Evolutionary conservation across 2,329 filamentous ascomycete genomes (phyloP).

Genomic region (Cyanodermella asteris): DNA sequence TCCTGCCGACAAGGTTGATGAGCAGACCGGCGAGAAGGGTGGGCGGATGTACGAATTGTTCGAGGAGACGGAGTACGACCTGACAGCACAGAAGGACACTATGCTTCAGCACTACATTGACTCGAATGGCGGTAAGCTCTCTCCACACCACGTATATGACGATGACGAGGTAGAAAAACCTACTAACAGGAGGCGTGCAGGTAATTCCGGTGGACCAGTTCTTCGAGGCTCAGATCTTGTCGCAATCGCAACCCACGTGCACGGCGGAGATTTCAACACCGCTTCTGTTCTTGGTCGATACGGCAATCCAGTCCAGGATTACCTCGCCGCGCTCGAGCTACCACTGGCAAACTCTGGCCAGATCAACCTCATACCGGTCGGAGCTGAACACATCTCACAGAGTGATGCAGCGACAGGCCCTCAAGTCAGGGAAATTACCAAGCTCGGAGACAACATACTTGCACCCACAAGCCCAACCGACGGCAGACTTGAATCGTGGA

Average conservation of each 20-base stretch:
- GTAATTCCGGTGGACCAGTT: slow-evolving; percentile 13
- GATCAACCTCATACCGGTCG: slow-evolving; percentile 5
- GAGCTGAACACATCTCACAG: slow-evolving; percentile 1
- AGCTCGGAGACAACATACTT: slow-evolving; percentile 3
- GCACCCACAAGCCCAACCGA: slow-evolving; percentile 6
- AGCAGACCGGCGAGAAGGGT: slow-evolving; percentile 9
- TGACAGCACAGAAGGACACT: slow-evolving; percentile 7
- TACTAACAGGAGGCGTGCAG: slow-evolving; percentile 7
- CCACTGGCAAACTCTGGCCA: slow-evolving; percentile 4
- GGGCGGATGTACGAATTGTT: slow-evolving; percentile 16
- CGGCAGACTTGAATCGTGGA: not conserved
- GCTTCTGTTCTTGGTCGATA: slow-evolving; percentile 8
- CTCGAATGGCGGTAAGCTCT: slow-evolving; percentile 11
- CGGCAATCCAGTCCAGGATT: slow-evolving; percentile 6
- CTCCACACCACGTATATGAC: not conserved
- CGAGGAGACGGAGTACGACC: slow-evolving; percentile 8
- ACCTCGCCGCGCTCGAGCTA: slow-evolving; percentile 5
- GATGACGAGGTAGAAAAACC: no score
- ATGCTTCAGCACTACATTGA: slow-evolving; percentile 15
- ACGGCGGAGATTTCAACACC: slow-evolving; percentile 8
- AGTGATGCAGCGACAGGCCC: not conserved
- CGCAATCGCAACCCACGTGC: slow-evolving; percentile 13
- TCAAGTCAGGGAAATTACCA: not conserved
- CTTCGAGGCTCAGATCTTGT: slow-evolving; percentile 6
- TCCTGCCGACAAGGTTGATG: slow-evolving; percentile 11